phyloP scores from a whole-genome alignment of 495 filamentous ascomycete genomes.

The Daldinia caldariorum region DNA sequence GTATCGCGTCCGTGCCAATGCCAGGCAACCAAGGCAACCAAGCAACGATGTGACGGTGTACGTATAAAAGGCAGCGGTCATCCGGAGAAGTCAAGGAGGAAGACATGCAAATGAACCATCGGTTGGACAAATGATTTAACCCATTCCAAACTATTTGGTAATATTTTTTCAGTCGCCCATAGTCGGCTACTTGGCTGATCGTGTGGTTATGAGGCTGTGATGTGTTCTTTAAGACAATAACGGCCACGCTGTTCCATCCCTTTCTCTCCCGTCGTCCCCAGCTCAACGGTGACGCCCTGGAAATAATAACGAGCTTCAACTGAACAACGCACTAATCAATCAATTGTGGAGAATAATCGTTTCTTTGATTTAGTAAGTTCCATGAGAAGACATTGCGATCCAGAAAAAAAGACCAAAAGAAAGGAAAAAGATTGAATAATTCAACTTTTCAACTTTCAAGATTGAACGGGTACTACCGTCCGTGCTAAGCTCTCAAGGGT shows the following conservation, averaged over 20 bases:
- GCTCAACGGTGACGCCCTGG: neutral
- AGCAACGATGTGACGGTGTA: neutral
- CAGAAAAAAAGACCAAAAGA: too few species aligned
- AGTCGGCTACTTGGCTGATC: neutral
- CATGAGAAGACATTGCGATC: neutral
- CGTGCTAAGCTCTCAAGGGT: neutral
- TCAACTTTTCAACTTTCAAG: neutral
- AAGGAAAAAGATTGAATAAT: neutral
- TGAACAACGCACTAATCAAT: neutral
- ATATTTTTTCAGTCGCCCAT: neutral
- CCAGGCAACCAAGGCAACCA: neutral
- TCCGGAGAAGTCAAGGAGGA: conserved; percentile 4
- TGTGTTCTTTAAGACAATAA: conserved; percentile 13
- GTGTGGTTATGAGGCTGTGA: conserved; percentile 9
- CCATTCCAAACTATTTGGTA: neutral
- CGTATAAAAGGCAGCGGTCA: neutral
- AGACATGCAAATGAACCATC: neutral
- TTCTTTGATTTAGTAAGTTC: neutral
- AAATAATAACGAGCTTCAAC: neutral
- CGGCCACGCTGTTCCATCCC: conserved; percentile 24
- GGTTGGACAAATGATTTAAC: neutral
- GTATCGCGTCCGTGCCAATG: neutral
- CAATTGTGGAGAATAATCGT: neutral
- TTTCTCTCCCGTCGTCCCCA: conserved; percentile 4
- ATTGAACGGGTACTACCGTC: neutral